Conservation (phyloP, 2,329 filamentous ascomycete species). For the Epichloe uncinata region DNA sequence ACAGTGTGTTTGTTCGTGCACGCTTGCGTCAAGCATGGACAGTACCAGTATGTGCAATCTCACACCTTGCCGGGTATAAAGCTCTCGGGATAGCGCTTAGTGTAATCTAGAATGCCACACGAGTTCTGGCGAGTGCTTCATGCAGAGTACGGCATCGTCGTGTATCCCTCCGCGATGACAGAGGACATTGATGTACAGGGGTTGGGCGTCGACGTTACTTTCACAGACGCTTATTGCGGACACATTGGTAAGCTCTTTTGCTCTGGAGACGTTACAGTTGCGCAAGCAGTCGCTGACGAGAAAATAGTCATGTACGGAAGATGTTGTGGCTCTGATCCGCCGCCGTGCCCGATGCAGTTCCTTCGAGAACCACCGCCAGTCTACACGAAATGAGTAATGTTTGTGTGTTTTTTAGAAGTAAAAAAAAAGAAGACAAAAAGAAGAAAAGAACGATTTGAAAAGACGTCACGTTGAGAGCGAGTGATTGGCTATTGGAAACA, state of each 20-base stretch:
- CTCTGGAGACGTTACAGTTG: background rate
- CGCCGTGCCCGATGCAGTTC: conserved; percentile 25
- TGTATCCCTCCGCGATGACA: conserved; percentile 26
- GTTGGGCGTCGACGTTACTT: conserved; percentile 21
- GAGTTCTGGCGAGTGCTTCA: conserved; percentile 26
- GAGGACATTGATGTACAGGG: conserved; percentile 21
- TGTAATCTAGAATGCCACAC: conserved; percentile 17
- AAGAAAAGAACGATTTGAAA: background rate
- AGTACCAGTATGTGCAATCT: conserved; percentile 19
- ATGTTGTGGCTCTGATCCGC: conserved; percentile 16
- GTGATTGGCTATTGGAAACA: too few species aligned
- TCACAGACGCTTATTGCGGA: conserved; percentile 23
- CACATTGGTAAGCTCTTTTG: conserved; percentile 20
- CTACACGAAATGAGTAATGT: conserved; percentile 14
- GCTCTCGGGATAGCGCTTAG: too few species aligned
- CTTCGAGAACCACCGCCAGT: conserved; percentile 24
- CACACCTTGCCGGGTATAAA: too few species aligned
- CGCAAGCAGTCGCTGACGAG: background rate
- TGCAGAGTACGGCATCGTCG: conserved; percentile 26
- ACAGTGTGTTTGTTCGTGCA: conserved; percentile 28
- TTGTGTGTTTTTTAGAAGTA: background rate
- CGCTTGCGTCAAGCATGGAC: conserved; percentile 23
- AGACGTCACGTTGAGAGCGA: background rate
- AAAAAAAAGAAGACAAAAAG: fast-evolving
- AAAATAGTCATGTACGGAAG: conserved; percentile 23